A percentile compares a stretch with the other conserved stretches of the same genome.
Evolutionary conservation across 2,329 filamentous ascomycete species (phyloP).

Genomic region (Aspergillus novoparasiticus): DNA sequence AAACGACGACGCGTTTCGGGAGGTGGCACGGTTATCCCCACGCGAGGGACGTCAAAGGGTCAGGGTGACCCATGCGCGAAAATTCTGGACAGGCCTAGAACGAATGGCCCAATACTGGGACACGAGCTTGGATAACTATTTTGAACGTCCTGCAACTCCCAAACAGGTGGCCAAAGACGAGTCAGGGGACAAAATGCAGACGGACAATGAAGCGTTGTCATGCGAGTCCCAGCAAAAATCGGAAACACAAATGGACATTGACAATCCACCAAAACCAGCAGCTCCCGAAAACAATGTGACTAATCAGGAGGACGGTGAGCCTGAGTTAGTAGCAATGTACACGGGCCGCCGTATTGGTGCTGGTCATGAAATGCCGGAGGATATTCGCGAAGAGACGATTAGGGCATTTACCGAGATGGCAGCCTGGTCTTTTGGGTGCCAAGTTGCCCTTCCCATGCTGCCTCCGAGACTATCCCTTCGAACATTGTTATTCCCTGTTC

Average conservation of each 20-base stretch:
- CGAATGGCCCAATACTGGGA: conserved; percentile 66
- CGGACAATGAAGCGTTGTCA: conserved; percentile 16
- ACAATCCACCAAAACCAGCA: conserved; percentile 13
- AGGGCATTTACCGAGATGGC: conserved; percentile 60
- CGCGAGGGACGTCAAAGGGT: conserved; percentile 50
- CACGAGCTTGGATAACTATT: conserved; percentile 59
- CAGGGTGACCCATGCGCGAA: conserved; percentile 58
- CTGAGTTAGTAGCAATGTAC: conserved; percentile 45
- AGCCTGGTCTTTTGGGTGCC: conserved; percentile 61
- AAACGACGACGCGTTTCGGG: conserved; percentile 61
- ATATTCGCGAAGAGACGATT: conserved; percentile 58
- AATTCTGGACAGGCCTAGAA: conserved; percentile 63
- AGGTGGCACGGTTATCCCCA: conserved; percentile 52
- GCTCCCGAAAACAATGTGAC: not conserved
- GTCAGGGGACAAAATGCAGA: conserved; percentile 24
- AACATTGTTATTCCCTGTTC: conserved; percentile 58
- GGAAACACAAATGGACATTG: conserved; percentile 29
- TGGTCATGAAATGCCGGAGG: conserved; percentile 61
- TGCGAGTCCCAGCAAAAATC: conserved; percentile 19
- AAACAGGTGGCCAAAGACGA: conserved; percentile 20
- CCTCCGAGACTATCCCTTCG: conserved; percentile 52
- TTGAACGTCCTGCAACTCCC: conserved; percentile 39
- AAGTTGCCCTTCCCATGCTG: conserved; percentile 50
- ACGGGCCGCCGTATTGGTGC: conserved; percentile 61
- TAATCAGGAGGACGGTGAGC: conserved; percentile 5